phyloP scores from a whole-genome alignment of 805 yeast species.

The Naumovozyma baii region DNA sequence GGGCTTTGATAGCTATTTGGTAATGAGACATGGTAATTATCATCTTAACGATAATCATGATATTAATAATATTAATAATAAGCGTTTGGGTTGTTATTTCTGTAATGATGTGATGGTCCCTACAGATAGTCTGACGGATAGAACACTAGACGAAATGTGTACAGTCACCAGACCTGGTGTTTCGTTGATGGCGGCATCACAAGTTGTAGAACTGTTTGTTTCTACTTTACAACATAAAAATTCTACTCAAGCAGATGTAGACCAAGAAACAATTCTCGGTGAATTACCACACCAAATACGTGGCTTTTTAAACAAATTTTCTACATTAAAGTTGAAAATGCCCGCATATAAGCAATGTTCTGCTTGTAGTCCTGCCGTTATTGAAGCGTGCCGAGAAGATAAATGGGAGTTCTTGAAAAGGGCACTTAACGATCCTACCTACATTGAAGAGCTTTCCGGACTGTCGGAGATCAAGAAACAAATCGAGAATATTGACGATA shows the following conservation, averaged over 20 bases:
- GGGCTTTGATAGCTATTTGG: constrained; percentile 89
- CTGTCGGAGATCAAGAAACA: constrained; percentile 59
- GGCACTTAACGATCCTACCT: constrained; percentile 58
- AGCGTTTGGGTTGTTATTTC: constrained; percentile 79
- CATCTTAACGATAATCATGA: constrained; percentile 16
- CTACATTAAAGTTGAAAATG: constrained; percentile 54
- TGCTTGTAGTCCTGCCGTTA: constrained; percentile 65
- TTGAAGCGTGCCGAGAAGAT: constrained; percentile 38
- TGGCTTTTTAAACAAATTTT: constrained; percentile 67
- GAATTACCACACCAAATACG: constrained; percentile 81
- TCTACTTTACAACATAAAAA: constrained; percentile 61
- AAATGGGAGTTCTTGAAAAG: constrained; percentile 77
- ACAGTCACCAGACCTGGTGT: constrained; percentile 97
- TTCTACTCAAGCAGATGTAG: constrained; percentile 24
- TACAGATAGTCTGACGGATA: constrained; percentile 70
- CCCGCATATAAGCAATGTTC: constrained; percentile 74
- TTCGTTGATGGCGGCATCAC: constrained; percentile 76
- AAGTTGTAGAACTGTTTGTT: constrained; percentile 76
- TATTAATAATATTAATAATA: constrained; percentile 16
- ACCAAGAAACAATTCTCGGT: constrained; percentile 43
- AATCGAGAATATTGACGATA: constrained; percentile 30
- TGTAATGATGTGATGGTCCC: constrained; percentile 97
- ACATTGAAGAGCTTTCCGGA: constrained; percentile 73
- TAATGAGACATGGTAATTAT: constrained; percentile 80
- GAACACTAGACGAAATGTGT: constrained; percentile 96